A percentile compares a stretch with the other conserved stretches of the same genome.
These are phyloP conservation scores for Epichloe coenophiala DNA, from an alignment of 2,329 filamentous ascomycete genomes.

Conservation along the genomic window DNA sequence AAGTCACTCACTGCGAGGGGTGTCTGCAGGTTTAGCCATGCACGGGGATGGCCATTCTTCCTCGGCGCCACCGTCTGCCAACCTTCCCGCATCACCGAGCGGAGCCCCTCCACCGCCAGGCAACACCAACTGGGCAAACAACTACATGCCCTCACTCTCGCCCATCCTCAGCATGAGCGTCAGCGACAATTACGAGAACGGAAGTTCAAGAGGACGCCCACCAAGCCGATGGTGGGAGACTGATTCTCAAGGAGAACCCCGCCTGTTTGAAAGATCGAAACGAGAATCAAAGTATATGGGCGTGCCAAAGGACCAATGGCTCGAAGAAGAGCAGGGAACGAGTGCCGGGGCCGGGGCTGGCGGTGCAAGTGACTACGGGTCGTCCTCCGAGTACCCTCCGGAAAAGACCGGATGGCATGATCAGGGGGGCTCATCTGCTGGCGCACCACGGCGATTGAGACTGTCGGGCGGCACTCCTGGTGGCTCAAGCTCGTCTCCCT, in stretches of 20 bases:
- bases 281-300: conserved; percentile 97
- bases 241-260: conserved; percentile 55
- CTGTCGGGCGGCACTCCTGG: conserved; percentile 25
- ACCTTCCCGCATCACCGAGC: conserved; percentile 28
- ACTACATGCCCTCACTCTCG: conserved; percentile 70
- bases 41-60: conserved; percentile 27
- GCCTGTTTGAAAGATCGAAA: conserved; percentile 61
- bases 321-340: conserved; percentile 29
- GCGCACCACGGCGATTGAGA: conserved; percentile 30
- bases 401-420: conserved; percentile 45
- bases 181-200: conserved; percentile 65
- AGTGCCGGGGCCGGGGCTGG: conserved; percentile 14
- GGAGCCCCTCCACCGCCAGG: conserved; percentile 20
- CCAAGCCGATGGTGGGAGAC: conserved; percentile 94
- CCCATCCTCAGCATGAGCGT: conserved; percentile 91
- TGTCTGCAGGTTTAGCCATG: conserved; percentile 32
- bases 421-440: conserved; percentile 21
- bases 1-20: conserved; percentile 31
- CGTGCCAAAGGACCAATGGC: conserved; percentile 67
- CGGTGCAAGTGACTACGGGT: conserved; percentile 25
- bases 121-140: conserved; percentile 36
- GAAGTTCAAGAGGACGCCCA: conserved; percentile 73
- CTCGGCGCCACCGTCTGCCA: conserved; percentile 42
- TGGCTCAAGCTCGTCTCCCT: conserved; percentile 29
- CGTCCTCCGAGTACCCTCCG: conserved; percentile 36